These are phyloP conservation scores for Pontederia crassipes DNA, from an alignment of 176 grass and related monocot species.

Conservation along the genomic window DNA sequence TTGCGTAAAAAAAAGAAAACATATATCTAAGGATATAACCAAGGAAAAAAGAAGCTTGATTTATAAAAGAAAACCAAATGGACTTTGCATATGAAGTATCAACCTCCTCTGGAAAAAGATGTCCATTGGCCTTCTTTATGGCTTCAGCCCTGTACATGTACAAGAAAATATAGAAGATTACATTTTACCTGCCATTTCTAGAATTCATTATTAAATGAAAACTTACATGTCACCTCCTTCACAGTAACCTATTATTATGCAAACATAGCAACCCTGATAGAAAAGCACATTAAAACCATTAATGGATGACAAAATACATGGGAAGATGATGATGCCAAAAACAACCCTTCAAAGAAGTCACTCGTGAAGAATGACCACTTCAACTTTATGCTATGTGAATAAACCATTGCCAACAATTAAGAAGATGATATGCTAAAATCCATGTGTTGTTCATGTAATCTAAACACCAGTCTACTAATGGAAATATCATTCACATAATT, in stretches of 20 bases:
- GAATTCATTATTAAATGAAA: conserved; percentile 13
- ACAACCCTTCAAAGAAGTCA: too few species aligned
- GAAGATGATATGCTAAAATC: too few species aligned
- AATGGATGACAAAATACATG: background rate
- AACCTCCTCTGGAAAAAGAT: conserved; percentile 87
- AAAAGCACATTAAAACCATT: conserved; percentile 7
- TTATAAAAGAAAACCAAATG: background rate
- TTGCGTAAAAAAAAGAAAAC: conserved; percentile 11
- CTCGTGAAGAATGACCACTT: too few species aligned
- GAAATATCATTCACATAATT: too few species aligned
- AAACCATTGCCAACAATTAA: too few species aligned
- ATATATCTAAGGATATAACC: background rate
- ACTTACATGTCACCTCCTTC: conserved; percentile 98
- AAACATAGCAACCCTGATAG: conserved; percentile 93
- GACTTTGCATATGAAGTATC: background rate
- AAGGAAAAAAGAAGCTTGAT: background rate
- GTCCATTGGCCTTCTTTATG: conserved; percentile 74
- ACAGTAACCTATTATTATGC: conserved; percentile 93
- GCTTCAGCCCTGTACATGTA: conserved; percentile 54
- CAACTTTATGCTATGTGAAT: too few species aligned
- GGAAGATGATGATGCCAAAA: background rate
- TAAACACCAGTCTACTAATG: too few species aligned
- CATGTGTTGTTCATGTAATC: too few species aligned
- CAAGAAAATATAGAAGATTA: background rate
- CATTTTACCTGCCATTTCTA: background rate